Conservation (phyloP, 1,139 yeast genomes). For the Wickerhamomyces sp. region DNA sequence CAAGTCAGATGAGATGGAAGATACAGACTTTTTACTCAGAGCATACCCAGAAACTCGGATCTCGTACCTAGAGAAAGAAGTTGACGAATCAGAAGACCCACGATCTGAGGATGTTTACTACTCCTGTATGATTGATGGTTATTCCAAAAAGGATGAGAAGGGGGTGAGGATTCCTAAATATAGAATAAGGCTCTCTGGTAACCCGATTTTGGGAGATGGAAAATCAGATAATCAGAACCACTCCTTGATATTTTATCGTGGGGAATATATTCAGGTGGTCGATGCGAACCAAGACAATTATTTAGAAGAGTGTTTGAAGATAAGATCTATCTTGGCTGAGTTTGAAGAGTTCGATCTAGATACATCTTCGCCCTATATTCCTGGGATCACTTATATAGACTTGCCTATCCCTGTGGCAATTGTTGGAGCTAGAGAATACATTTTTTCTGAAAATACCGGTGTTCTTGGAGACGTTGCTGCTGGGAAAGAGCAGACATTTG, state of each 20-base stretch:
- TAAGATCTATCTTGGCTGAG: conserved; percentile 70
- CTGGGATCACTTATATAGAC: conserved; percentile 35
- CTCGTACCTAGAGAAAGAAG: conserved; percentile 52
- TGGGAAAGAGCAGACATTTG: conserved; percentile 90
- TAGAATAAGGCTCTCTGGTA: conserved; percentile 65
- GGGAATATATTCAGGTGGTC: conserved; percentile 81
- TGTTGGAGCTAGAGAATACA: conserved; percentile 83
- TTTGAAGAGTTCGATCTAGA: conserved; percentile 55
- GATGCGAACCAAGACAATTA: conserved; percentile 91
- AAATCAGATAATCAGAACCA: conserved; percentile 85
- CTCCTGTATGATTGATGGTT: conserved; percentile 60
- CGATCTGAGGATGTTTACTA: conserved; percentile 37
- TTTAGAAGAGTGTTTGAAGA: conserved; percentile 78
- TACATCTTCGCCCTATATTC: conserved; percentile 38
- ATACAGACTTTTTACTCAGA: conserved; percentile 50
- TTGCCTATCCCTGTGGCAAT: conserved; percentile 64
- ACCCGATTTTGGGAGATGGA: conserved; percentile 88
- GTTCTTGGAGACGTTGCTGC: conserved; percentile 90
- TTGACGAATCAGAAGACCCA: conserved; percentile 28
- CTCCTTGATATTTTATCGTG: conserved; percentile 72
- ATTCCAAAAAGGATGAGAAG: conserved; percentile 33
- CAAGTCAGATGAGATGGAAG: conserved; percentile 44
- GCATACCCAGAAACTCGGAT: conserved; percentile 60
- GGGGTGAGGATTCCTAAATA: conserved; percentile 46
- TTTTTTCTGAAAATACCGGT: conserved; percentile 82